These are phyloP conservation scores for Teratosphaeria destructans DNA, from an alignment of 2,329 filamentous ascomycete genomes.

Conservation along the genomic window DNA sequence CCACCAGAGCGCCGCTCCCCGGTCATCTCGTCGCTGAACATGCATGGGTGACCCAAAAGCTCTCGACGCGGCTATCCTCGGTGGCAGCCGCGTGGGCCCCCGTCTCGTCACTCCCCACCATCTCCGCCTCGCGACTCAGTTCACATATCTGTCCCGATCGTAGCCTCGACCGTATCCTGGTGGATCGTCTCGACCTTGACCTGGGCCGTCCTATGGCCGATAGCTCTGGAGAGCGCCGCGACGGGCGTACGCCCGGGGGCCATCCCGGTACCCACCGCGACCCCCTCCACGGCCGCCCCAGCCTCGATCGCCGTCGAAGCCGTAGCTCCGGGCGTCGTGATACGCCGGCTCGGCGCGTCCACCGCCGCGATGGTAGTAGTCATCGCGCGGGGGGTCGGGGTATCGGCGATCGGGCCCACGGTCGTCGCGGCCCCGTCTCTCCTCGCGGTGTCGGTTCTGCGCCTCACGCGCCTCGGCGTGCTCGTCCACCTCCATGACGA, in stretches of 20 bases:
- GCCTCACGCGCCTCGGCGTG: slow-evolving; percentile 20
- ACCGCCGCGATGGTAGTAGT: slow-evolving; percentile 15
- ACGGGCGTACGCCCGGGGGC: slow-evolving; percentile 20
- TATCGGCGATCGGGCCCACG: slow-evolving; percentile 2
- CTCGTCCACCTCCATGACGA: slow-evolving; percentile 36
- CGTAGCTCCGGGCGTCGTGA: slow-evolving; percentile 33
- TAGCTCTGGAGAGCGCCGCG: slow-evolving; percentile 15
- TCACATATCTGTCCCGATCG: not conserved
- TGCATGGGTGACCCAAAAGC: not conserved
- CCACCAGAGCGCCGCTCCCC: not conserved
- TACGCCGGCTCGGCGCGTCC: slow-evolving; percentile 26
- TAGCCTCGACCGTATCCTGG: not conserved
- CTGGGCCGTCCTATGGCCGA: slow-evolving; percentile 10
- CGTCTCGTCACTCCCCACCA: too few relatives aligned
- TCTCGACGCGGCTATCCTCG: not conserved
- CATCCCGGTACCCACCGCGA: slow-evolving; percentile 15
- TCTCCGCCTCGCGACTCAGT: not conserved
- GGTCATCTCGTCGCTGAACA: not conserved
- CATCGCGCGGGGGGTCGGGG: not conserved
- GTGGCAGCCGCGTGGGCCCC: not conserved
- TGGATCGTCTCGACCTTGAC: not conserved
- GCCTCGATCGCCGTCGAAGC: slow-evolving; percentile 25
- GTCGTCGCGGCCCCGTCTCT: slow-evolving; percentile 19
- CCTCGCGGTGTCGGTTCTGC: slow-evolving; percentile 22
- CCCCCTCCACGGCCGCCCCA: slow-evolving; percentile 14